Evolutionary conservation across 2,329 filamentous ascomycete genomes (phyloP), one percentile per base, ranked within the genome.

Genomic region (Metarhizium rileyi): DNA sequence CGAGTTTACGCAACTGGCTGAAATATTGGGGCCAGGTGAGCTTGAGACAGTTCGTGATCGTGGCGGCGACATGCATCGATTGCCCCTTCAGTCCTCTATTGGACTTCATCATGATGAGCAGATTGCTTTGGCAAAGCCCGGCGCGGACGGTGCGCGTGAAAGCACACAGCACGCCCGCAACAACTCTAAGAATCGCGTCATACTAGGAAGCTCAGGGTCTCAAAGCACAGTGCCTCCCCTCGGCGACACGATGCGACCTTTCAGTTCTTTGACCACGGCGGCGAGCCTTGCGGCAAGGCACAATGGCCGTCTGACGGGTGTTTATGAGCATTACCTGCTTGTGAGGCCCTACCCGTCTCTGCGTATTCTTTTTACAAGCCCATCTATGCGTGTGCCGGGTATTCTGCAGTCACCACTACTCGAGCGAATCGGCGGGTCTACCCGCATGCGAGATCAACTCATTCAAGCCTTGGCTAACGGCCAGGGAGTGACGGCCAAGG

Each of bases 401-500:
- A 83, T 86, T 46, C 67, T 87, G 0, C 81, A 84, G 58, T 78
- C 76, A 3, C 74, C 72, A 1, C 76, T 81, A 55, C 70, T 80
- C 59, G 67, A 70, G 9, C 72, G 72, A 25, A 74, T 80, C 25
- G 76, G 77, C 10, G 76, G 77, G 3, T 71, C 73, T 0, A 57
- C 60, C 3, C 64, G 68, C 16, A 68, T 76, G 2, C 70, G 72
- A 8, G 70, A 78, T 14, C 70, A 74, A 40, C 65, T 81, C 18
- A 63, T 65, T 1, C 65, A 70, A n/a, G 84, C 86, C 0, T 75
- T 90, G 22, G 75, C 76, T 5, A 77, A 83, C 57, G 84, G 84
- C 0, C 77, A 80, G 42, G 83, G 84, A 44, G 81, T 90, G 5
- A 90, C 86, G 1, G 84, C 84, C 4, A 87, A 87, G 60, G 77